Percentiles rank a stretch among this genome's conserved stretches.
Conservation (phyloP, 257 asterid genomes). For the Nicotiana tomentosiformis region DNA sequence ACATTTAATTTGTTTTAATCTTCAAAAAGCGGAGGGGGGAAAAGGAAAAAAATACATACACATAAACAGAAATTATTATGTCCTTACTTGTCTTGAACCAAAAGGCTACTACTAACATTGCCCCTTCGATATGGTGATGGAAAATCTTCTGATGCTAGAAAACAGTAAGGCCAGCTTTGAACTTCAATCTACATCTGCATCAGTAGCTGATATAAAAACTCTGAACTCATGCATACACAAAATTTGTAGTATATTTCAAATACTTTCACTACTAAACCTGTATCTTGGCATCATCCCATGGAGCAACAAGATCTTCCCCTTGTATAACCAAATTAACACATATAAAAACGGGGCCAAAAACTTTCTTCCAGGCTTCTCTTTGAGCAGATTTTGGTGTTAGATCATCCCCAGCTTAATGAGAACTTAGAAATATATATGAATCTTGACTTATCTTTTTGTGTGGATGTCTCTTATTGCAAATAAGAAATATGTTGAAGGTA, state of each 20-base stretch:
- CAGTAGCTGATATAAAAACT: background rate
- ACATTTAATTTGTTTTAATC: background rate
- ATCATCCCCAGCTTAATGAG: conserved; percentile 74
- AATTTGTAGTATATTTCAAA: conserved; percentile 2
- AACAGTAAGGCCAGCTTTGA: conserved; percentile 69
- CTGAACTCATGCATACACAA: background rate
- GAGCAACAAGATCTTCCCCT: conserved; percentile 37
- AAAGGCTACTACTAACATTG: conserved; percentile 41
- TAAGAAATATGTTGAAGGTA: no score
- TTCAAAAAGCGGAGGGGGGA: background rate
- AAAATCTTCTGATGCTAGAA: conserved; percentile 66
- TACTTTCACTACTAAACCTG: conserved; percentile 34
- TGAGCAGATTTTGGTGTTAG: conserved; percentile 46
- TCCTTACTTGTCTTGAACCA: conserved; percentile 54
- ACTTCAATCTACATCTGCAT: conserved; percentile 42
- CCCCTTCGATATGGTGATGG: conserved; percentile 50
- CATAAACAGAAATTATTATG: background rate
- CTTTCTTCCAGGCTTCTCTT: conserved; percentile 78
- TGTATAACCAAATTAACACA: conserved; percentile 44
- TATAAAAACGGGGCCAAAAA: conserved; percentile 75
- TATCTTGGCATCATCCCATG: conserved; percentile 65
- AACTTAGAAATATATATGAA: conserved; percentile 13
- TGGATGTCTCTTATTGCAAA: no score
- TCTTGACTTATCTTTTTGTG: no score
- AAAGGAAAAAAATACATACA: background rate